Percentiles rank a stretch among this genome's conserved stretches.
phyloP scores from a whole-genome alignment of 306 rosid species.

The Glycyrrhiza uralensis region DNA sequence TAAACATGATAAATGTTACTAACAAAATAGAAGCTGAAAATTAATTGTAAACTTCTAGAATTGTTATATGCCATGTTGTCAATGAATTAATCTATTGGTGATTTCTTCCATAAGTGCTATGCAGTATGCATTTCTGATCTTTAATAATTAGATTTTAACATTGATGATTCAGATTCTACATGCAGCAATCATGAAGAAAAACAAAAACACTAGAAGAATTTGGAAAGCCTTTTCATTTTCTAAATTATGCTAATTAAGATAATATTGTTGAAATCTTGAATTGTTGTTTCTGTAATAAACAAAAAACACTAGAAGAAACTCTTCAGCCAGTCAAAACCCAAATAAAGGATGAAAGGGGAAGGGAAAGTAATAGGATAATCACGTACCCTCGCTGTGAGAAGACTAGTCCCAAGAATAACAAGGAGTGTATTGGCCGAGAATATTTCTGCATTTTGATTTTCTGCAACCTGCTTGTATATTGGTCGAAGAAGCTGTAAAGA shows the following conservation, averaged over 20 bases:
- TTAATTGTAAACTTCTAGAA: not conserved
- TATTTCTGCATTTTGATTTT: slow-evolving; percentile 97
- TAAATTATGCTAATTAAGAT: slow-evolving; percentile 4
- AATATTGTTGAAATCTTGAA: not conserved
- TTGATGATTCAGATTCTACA: not conserved
- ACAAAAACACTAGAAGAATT: no score
- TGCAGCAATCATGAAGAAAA: no score
- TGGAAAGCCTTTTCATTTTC: slow-evolving; percentile 7
- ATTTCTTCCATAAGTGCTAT: not conserved
- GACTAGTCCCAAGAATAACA: slow-evolving; percentile 98
- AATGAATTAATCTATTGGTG: not conserved
- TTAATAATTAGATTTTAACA: not conserved
- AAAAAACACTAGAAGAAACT: not conserved
- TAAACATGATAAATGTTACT: not conserved
- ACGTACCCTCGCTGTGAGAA: slow-evolving; percentile 93
- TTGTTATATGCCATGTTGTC: not conserved
- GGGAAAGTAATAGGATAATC: slow-evolving; percentile 16
- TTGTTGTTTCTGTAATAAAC: not conserved
- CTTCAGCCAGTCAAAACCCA: slow-evolving; percentile 15
- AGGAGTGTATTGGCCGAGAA: slow-evolving; percentile 97
- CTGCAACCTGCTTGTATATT: slow-evolving; percentile 97
- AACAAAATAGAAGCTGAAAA: not conserved
- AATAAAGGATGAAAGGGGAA: slow-evolving; percentile 15
- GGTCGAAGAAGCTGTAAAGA: slow-evolving; percentile 90
- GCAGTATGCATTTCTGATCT: not conserved